A percentile compares a stretch with the other conserved stretches of the same genome.
phyloP scores from a whole-genome alignment of 1,284 basidiomycete species.

The Sporisorium exsertum region DNA sequence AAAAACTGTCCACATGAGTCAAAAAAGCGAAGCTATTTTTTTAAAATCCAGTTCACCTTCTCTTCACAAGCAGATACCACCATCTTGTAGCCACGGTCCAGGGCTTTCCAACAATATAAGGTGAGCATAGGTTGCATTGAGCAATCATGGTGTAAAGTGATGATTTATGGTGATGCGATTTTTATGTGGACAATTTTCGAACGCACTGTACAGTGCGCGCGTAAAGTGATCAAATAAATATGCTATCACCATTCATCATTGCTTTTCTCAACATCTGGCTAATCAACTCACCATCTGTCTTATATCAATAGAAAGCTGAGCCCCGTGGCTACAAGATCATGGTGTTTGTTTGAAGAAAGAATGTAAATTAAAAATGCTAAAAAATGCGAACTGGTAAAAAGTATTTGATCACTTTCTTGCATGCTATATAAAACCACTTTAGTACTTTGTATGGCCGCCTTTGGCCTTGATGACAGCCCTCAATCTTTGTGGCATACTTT shows the following conservation, averaged over 20 bases:
- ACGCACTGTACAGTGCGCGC: conserved; percentile 8
- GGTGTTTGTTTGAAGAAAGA: not conserved
- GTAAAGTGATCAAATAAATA: conserved; percentile 5
- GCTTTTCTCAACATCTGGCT: not conserved
- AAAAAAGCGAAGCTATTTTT: too few relatives aligned
- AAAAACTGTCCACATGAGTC: too few relatives aligned
- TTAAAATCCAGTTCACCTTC: too few relatives aligned
- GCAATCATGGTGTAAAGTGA: too few relatives aligned
- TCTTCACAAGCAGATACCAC: too few relatives aligned
- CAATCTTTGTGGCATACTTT: conserved; percentile 24
- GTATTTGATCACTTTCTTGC: not conserved
- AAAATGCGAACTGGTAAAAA: not conserved
- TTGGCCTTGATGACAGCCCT: conserved; percentile 20
- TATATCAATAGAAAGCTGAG: not conserved
- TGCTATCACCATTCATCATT: not conserved
- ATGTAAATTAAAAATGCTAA: not conserved
- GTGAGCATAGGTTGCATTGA: too few relatives aligned
- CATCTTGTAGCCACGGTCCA: too few relatives aligned
- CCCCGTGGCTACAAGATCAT: not conserved
- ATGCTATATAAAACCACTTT: not conserved
- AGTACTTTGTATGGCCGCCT: conserved; percentile 28
- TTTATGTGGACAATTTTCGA: too few relatives aligned
- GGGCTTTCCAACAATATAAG: too few relatives aligned
- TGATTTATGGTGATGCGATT: too few relatives aligned
- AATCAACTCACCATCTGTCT: not conserved